These are phyloP conservation scores for Entonaema liquescens DNA, from an alignment of 495 filamentous ascomycete species.

Conservation along the genomic window DNA sequence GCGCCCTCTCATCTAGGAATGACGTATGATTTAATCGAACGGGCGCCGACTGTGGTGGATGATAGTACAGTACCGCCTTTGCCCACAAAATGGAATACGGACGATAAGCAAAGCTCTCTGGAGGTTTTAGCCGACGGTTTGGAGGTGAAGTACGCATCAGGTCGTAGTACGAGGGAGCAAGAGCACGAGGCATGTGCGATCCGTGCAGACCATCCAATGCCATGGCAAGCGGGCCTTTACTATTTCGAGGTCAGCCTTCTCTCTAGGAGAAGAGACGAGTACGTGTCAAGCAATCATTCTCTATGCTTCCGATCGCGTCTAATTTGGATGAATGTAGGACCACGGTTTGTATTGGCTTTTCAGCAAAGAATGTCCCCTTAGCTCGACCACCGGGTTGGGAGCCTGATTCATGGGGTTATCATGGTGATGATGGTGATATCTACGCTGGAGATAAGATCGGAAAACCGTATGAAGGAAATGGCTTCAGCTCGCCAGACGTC, in stretches of 20 bases:
- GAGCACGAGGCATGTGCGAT: constrained; percentile 88
- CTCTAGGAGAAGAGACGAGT: constrained; percentile 88
- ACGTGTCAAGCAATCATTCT: constrained; percentile 48
- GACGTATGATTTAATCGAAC: constrained; percentile 87
- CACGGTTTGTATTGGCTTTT: constrained; percentile 91
- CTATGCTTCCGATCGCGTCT: constrained; percentile 32
- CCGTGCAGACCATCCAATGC: constrained; percentile 88
- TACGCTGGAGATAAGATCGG: constrained; percentile 80
- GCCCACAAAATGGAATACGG: constrained; percentile 82
- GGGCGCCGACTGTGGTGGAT: constrained; percentile 60
- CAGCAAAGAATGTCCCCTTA: constrained; percentile 74
- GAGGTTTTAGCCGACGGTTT: constrained; percentile 79
- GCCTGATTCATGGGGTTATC: constrained; percentile 94
- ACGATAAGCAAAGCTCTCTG: constrained; percentile 75
- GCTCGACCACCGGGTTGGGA: constrained; percentile 93
- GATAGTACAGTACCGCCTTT: constrained; percentile 70
- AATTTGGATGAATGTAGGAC: constrained; percentile 52
- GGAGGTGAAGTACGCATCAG: constrained; percentile 74
- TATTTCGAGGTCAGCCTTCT: constrained; percentile 95
- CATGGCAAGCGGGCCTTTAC: constrained; percentile 91
- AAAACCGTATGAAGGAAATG: constrained; percentile 73
- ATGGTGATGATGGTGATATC: constrained; percentile 92
- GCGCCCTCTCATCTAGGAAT: constrained; percentile 76
- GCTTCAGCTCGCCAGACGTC: constrained; percentile 75
- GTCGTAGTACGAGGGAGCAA: constrained; percentile 48